phyloP scores from a whole-genome alignment of 768 basidiomycete species.

The Amanita phalloides region DNA sequence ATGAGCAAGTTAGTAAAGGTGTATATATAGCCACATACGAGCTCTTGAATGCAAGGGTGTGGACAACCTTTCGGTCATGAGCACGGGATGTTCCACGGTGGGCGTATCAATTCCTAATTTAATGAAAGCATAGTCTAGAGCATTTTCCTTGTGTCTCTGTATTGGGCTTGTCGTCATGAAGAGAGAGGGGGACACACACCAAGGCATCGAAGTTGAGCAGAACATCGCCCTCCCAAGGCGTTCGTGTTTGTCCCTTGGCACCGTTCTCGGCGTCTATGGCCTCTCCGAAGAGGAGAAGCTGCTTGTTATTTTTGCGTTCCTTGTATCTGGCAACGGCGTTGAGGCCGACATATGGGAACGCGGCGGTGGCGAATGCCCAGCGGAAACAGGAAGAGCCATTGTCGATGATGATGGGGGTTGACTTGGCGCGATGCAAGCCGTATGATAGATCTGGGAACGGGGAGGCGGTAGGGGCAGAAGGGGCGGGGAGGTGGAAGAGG shows the following conservation, averaged over 20 bases:
- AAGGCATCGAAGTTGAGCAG: constrained; percentile 86
- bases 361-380: constrained; percentile 69
- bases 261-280: constrained; percentile 82
- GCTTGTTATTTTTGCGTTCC: constrained; percentile 77
- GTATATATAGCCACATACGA: constrained; percentile 35
- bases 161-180: background rate
- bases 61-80: constrained; percentile 89
- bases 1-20: background rate
- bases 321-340: constrained; percentile 83
- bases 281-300: constrained; percentile 80
- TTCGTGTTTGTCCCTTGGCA: constrained; percentile 65
- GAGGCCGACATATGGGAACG: constrained; percentile 44
- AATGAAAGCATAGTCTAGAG: constrained; percentile 85
- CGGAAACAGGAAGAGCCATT: constrained; percentile 78
- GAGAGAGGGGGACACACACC: constrained; percentile 32
- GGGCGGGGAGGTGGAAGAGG: constrained; percentile 2
- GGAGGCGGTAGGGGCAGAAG: background rate
- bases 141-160: constrained; percentile 64
- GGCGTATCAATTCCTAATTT: constrained; percentile 74
- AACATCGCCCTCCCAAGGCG: constrained; percentile 92
- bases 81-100: constrained; percentile 73
- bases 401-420: constrained; percentile 75
- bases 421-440: constrained; percentile 32
- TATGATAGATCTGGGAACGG: constrained; percentile 27
- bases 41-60: constrained; percentile 85